These are phyloP conservation scores for Auriscalpium microsporum DNA, from an alignment of 768 basidiomycete species.

Conservation along the genomic window DNA sequence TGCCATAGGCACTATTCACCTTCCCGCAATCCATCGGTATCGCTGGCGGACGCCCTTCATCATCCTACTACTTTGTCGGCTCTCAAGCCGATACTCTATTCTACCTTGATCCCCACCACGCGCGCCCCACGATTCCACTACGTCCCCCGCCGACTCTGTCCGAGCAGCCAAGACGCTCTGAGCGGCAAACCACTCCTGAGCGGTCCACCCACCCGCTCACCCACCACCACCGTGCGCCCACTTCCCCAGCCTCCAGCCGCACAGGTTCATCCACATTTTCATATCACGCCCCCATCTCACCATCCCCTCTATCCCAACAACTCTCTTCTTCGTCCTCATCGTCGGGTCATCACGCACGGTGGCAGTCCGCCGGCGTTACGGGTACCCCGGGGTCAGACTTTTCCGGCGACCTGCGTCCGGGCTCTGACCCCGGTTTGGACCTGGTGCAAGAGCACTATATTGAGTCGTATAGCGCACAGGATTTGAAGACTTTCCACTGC, in stretches of 20 bases:
- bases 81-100: constrained; percentile 82
- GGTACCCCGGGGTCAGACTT: constrained; percentile 19
- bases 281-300: constrained; percentile 50
- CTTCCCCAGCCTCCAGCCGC: constrained; percentile 18
- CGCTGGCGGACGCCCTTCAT: constrained; percentile 92
- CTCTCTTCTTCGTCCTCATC: constrained; percentile 38
- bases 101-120: constrained; percentile 74
- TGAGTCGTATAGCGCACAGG: constrained; percentile 60
- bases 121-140: constrained; percentile 69
- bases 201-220: constrained; percentile 6
- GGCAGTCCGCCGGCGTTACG: constrained; percentile 28
- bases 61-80: constrained; percentile 96
- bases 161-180: constrained; percentile 4
- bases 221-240: constrained; percentile 15
- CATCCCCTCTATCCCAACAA: constrained; percentile 60
- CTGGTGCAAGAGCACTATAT: constrained; percentile 54
- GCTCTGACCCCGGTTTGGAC: constrained; percentile 24
- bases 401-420: constrained; percentile 2
- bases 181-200: constrained; percentile 11
- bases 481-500: constrained; percentile 89
- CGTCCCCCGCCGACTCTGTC: constrained; percentile 36
- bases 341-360: constrained; percentile 24
- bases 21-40: constrained; percentile 96
- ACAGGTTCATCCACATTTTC: constrained; percentile 34
- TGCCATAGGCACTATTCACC: constrained; percentile 68